A percentile compares a stretch with the other conserved stretches of the same genome.
Evolutionary conservation across 2,329 filamentous ascomycete genomes (phyloP).

Genomic region (Epichloe hybrida): DNA sequence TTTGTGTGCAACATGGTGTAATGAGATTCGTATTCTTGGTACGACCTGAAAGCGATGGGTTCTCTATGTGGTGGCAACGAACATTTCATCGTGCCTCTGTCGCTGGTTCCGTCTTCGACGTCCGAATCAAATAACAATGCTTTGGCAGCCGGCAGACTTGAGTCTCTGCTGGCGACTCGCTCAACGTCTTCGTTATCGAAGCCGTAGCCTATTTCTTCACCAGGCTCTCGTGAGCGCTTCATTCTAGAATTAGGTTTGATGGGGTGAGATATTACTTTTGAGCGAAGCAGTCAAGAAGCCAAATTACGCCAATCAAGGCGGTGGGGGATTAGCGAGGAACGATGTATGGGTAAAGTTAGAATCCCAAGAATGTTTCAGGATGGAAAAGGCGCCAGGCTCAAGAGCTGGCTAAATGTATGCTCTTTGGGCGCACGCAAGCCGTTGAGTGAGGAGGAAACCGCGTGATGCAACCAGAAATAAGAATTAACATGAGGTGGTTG

Average conservation of each 20-base stretch:
- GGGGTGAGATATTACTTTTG: constrained; percentile 6
- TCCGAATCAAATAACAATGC: constrained; percentile 44
- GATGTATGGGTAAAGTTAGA: background rate
- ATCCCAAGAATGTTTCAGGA: background rate
- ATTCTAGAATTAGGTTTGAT: constrained; percentile 23
- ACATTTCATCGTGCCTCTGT: constrained; percentile 55
- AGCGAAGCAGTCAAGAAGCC: background rate
- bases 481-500: background rate
- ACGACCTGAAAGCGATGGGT: constrained; percentile 55
- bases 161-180: constrained; percentile 6
- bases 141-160: constrained; percentile 31
- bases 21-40: constrained; percentile 75
- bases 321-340: background rate
- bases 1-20: constrained; percentile 72
- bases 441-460: background rate
- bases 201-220: constrained; percentile 29
- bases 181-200: constrained; percentile 7
- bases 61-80: constrained; percentile 66
- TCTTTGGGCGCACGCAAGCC: background rate
- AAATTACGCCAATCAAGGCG: background rate
- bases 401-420: background rate
- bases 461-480: background rate
- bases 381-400: background rate
- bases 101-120: constrained; percentile 18
- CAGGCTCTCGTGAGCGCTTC: constrained; percentile 50